Percentiles rank a stretch among this genome's conserved stretches.
Evolutionary conservation across 169 alveolate species (phyloP).

Genomic region (Eimeria zaria): DNA sequence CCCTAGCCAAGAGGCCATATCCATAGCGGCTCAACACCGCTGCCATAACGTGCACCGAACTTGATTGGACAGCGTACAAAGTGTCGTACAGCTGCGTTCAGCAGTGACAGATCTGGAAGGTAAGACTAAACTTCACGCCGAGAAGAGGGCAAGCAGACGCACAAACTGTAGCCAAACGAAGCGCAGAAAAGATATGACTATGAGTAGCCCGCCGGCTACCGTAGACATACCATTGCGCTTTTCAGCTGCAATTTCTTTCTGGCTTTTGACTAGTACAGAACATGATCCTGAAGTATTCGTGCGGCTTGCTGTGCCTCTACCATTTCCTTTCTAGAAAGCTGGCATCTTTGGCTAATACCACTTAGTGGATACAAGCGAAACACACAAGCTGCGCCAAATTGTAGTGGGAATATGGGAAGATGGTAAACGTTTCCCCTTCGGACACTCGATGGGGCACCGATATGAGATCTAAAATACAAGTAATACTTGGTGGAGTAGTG

Average conservation of each 20-base stretch:
- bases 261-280: background rate
- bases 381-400: background rate
- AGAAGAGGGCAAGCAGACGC: background rate
- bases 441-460: background rate
- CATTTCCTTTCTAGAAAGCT: background rate
- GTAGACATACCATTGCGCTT: background rate
- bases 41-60: background rate
- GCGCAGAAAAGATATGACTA: background rate
- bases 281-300: background rate
- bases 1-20: background rate
- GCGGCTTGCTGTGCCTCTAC: background rate
- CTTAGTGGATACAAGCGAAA: background rate
- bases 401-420: background rate
- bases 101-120: background rate
- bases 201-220: background rate
- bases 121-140: too few species aligned
- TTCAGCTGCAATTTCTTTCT: background rate
- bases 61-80: background rate
- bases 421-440: background rate
- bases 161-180: constrained; percentile 1
- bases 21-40: background rate
- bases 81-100: background rate
- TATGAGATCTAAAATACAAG: background rate
- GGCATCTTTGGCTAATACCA: background rate
- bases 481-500: background rate